Percentiles rank a stretch among this genome's conserved stretches.
phyloP scores from a whole-genome alignment of 176 grass and related monocot species.

The Carex myosuroides region DNA sequence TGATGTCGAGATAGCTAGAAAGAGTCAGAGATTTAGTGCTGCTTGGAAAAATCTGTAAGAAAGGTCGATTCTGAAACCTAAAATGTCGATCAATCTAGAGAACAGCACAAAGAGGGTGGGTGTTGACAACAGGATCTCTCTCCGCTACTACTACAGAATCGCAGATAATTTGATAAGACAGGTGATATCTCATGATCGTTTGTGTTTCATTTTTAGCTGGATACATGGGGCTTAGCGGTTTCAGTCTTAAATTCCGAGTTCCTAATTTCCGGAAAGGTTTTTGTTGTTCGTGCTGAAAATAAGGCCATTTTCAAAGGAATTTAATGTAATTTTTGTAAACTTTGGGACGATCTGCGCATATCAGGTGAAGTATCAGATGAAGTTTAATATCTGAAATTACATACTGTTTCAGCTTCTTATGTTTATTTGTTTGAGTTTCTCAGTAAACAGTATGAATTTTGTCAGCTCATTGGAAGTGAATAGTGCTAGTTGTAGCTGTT shows the following conservation, averaged over 20 bases:
- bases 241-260: not conserved
- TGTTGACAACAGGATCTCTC: conserved; percentile 45
- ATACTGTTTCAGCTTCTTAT: not conserved
- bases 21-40: not conserved
- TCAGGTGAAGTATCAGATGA: not conserved
- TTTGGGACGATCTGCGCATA: not conserved
- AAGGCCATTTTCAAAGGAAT: not conserved
- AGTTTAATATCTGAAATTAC: not conserved
- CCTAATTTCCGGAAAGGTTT: not conserved
- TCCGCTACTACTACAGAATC: conserved; percentile 43
- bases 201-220: not conserved
- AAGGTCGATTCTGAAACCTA: not conserved
- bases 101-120: conserved; percentile 28
- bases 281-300: not conserved
- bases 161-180: conserved; percentile 36
- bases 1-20: not conserved
- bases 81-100: conserved; percentile 33
- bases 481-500: not conserved
- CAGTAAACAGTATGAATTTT: not conserved
- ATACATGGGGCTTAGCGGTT: not conserved
- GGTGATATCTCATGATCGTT: conserved; percentile 9
- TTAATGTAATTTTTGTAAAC: not conserved
- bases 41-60: not conserved
- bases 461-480: not conserved
- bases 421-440: not conserved